phyloP scores from a whole-genome alignment of 2,329 filamentous ascomycete species.

The Atkinsonella hypoxylon region DNA sequence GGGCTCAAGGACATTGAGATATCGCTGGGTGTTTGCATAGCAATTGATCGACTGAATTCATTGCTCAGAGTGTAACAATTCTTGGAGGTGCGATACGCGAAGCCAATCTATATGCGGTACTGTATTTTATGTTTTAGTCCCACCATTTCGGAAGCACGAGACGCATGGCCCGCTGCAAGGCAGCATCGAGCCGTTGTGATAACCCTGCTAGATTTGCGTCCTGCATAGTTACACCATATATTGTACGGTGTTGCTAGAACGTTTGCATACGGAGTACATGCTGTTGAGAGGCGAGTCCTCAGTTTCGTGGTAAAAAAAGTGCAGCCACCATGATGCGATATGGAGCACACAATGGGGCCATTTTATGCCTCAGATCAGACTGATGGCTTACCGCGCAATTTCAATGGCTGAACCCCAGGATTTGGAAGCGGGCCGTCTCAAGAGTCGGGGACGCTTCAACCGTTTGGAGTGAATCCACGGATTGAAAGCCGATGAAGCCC shows the following conservation, averaged over 20 bases:
- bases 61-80: background rate
- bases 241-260: background rate
- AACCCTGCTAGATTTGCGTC: background rate
- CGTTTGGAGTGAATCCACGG: background rate
- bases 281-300: background rate
- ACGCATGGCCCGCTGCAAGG: constrained; percentile 5
- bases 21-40: background rate
- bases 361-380: background rate
- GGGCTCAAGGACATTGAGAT: background rate
- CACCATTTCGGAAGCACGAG: constrained; percentile 3
- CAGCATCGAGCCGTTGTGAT: background rate
- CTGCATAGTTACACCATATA: background rate
- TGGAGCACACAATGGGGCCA: background rate
- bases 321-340: background rate
- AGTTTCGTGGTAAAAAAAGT: background rate
- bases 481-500: background rate
- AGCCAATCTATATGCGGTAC: background rate
- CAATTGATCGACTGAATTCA: background rate
- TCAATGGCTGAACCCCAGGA: background rate
- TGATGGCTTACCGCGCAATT: background rate
- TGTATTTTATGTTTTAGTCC: background rate
- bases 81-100: background rate
- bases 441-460: background rate
- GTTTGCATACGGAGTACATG: background rate
- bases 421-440: constrained; percentile 2